Evolutionary conservation across 306 rosid genomes (phyloP), one percentile per base, ranked within the genome.

Genomic region (Quercus berberidifolia): DNA sequence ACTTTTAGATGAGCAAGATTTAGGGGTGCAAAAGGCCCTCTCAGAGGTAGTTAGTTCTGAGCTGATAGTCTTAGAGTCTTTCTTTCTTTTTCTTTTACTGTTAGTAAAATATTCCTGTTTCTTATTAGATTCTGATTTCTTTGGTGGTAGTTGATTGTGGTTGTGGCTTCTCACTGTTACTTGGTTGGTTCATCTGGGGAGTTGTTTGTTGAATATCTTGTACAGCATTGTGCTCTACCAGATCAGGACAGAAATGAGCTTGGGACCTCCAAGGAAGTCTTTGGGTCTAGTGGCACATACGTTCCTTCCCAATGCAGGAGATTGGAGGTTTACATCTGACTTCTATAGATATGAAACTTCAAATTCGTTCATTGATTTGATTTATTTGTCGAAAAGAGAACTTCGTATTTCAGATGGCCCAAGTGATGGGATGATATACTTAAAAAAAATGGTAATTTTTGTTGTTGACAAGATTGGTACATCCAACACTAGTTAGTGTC

Each of bases 91-190:
- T 70, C 23, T 20, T 5, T 4, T 68, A 76, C 59, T 15, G 46
- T 80, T 76, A 52, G 73, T 78, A 14, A 33, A 55, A 28, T 21
- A 76, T n/a, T n/a, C 76, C 28, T n/a, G 18, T 73, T 33, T 70
- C 73, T 81, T 38, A 8, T 38, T 19, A 33, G 54, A 19, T 65
- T 71, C 21, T 20, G 74, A 59, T 38, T 72, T 69, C 30, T 82
- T 85, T 84, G 59, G 59, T 85, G 80, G 74, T 85, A 94, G 97
- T 90, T 94, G 85, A 94, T 92, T 81, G 97, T 89, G 73, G 97
- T 92, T 62, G 89, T 94, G 98, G 98, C 98, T 72, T 94, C 96
- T 0, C 97, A 94, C 86, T 91, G 98, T 89, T 92, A 88, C 90
- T 88, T 94, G 89, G 88, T 89, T 81, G 98, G 98, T 89, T 78